Percentiles rank a stretch among this genome's conserved stretches.
Evolutionary conservation across 768 basidiomycete genomes (phyloP).

Genomic region (Candolleomyces eurysporus): DNA sequence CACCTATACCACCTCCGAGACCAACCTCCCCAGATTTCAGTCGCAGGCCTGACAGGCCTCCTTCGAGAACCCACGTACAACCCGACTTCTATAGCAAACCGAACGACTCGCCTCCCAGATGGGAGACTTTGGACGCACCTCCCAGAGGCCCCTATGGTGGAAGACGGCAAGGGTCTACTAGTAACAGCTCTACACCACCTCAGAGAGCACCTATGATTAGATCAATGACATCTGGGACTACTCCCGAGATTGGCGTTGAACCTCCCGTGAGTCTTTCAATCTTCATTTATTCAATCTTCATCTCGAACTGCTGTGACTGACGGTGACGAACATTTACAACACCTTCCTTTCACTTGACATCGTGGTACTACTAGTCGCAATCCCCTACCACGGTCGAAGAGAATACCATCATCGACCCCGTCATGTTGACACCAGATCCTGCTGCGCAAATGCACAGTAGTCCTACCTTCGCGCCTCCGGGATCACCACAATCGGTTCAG

Average conservation of each 20-base stretch:
- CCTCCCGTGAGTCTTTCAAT: constrained; percentile 1
- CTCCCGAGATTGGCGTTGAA: constrained; percentile 1
- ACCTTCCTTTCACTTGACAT: neutral
- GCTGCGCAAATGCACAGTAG: neutral
- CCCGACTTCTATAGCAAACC: no score
- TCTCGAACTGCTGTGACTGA: neutral
- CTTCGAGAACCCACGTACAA: no score
- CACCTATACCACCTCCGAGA: no score
- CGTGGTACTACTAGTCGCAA: neutral
- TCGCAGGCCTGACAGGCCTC: no score
- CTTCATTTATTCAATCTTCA: neutral
- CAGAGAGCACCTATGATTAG: neutral
- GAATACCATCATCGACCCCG: neutral
- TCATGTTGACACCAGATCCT: neutral
- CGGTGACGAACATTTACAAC: neutral
- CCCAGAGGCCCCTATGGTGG: neutral
- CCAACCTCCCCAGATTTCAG: no score
- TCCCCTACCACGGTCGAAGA: neutral
- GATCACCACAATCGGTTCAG: neutral
- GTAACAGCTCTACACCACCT: neutral
- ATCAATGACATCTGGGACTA: neutral
- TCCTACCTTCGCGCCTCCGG: neutral
- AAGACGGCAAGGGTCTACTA: neutral
- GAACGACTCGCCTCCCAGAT: no score
- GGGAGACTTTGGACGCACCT: neutral